phyloP scores from a whole-genome alignment of 2,329 filamentous ascomycete species.

The Cladosporium sp. region DNA sequence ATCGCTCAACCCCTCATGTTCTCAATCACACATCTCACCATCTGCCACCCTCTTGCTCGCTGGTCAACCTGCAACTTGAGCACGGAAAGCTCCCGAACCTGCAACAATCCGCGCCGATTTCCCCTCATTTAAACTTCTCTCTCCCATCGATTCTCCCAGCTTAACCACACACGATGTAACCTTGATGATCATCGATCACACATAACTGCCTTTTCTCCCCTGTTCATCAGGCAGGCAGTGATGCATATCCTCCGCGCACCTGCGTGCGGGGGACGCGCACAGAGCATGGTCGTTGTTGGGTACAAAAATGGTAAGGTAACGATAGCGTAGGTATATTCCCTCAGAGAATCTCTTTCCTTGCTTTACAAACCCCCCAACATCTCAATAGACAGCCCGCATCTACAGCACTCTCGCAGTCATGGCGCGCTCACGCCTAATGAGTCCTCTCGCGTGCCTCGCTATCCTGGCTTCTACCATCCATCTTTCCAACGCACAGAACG shows the following conservation, averaged over 20 bases:
- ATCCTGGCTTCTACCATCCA: neutral
- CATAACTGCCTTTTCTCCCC: neutral
- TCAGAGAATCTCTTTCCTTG: neutral
- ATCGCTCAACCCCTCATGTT: neutral
- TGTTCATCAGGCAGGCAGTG: neutral
- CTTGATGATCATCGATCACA: conserved; percentile 9
- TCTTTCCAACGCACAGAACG: conserved; percentile 9
- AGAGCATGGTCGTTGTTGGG: neutral
- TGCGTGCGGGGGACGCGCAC: conserved; percentile 13
- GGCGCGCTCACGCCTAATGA: neutral
- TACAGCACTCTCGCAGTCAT: neutral
- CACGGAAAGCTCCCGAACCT: conserved; percentile 4
- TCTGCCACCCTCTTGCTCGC: neutral
- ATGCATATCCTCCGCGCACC: neutral
- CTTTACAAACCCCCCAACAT: neutral
- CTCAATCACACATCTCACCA: neutral
- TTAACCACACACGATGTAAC: conserved; percentile 12
- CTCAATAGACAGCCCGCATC: neutral
- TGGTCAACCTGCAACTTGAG: conserved; percentile 3
- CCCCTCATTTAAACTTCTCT: conserved; percentile 3
- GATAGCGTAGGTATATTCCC: neutral
- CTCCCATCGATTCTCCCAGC: neutral
- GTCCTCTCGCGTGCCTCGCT: neutral
- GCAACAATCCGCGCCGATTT: neutral
- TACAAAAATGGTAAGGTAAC: neutral